Base-by-base conservation (phyloP, 805 yeast genomes). In the Wickerhamiella nectarea region DNA sequence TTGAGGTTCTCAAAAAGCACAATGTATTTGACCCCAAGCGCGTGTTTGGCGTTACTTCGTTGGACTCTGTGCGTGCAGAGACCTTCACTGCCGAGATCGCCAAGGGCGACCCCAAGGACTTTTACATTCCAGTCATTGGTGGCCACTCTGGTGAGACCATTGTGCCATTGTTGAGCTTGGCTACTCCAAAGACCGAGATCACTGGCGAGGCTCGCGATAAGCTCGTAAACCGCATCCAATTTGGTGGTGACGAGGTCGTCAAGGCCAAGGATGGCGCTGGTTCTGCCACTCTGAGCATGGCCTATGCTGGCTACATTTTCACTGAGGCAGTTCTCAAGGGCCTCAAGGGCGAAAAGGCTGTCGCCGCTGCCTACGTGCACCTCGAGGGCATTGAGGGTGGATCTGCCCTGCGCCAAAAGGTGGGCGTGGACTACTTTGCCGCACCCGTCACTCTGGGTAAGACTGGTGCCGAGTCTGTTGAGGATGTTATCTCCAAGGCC, bases 101-200 rank as follows among this genome's bases (percentile, higher is more conserved):
- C 33, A 46, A 50, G 15, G 45, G 36, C 17, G 58, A 61, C 50
- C 70, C 82, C 41, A 67, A 71, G 51, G 70, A 67, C 51, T 71
- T 61, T 52, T 59, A 60, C 53, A 68, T 84, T 44, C 78, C 85
- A 17, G 95, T 87, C 43, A 69, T 86, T 53, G 96, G 95, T 49
- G 96, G 96, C 43, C 96, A 86, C 70, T 83, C 94, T 25, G 95
- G 95, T 51, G 89, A 80, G 59, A 86, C 95, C 40, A 86, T 86
- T 58, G 91, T 86, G 34, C 96, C 96, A 44, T 70, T 86, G 52
- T 74, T 79, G 60, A 72, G 86, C 20, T 56, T 53, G 46, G 36
- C 56, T 21, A 52, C 59, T 37, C 67, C 68, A 41, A 43, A 49
- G 44, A 48, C 64, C 56, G 46, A 58, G 58, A 54, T 57, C 56